A percentile compares a stretch with the other conserved stretches of the same genome.
These are phyloP conservation scores for Hibiscus tridactylites DNA, from an alignment of 345 rosid genomes.

Conservation along the genomic window DNA sequence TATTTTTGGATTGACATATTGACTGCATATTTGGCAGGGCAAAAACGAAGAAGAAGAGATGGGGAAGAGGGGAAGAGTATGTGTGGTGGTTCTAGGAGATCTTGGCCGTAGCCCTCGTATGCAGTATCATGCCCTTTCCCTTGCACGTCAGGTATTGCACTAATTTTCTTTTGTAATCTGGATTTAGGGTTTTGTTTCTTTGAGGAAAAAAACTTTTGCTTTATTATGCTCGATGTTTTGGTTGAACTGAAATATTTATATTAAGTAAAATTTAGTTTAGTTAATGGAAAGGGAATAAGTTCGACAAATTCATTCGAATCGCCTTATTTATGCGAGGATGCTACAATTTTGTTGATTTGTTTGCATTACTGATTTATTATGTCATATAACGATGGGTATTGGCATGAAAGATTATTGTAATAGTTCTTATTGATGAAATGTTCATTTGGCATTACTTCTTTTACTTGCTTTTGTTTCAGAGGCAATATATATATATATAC, in stretches of 20 bases:
- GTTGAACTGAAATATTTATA: not conserved
- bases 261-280: not conserved
- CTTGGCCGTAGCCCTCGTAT: slow-evolving; percentile 97
- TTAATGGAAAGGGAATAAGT: not conserved
- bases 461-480: not conserved
- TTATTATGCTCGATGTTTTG: not conserved
- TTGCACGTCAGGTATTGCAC: slow-evolving; percentile 65
- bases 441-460: not conserved
- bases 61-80: slow-evolving; percentile 71
- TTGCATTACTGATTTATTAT: not conserved
- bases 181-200: not conserved
- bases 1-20: not conserved
- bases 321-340: not conserved
- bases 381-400: not conserved
- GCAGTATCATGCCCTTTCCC: slow-evolving; percentile 96
- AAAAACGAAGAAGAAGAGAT: slow-evolving; percentile 12
- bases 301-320: not conserved
- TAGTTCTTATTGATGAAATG: not conserved
- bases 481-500: not conserved
- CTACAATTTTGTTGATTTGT: not conserved
- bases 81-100: slow-evolving; percentile 91
- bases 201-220: not conserved
- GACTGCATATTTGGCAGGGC: not conserved
- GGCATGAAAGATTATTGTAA: not conserved
- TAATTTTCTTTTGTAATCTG: not conserved